phyloP scores from a whole-genome alignment of 768 basidiomycete genomes.

The Boletus eberwhitei region DNA sequence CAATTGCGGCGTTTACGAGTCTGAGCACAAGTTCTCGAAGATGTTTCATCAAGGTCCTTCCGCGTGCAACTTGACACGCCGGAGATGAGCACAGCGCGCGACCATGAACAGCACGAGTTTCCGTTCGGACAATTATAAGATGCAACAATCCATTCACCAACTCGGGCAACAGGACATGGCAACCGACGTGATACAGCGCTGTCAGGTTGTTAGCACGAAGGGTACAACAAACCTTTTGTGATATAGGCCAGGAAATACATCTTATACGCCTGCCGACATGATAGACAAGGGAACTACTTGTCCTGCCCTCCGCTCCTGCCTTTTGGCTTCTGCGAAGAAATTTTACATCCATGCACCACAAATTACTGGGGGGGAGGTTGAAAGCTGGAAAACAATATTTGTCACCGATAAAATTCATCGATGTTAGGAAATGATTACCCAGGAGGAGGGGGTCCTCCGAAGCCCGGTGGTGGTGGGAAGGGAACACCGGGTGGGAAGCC shows the following conservation, averaged over 20 bases:
- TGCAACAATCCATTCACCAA: slow-evolving; percentile 21
- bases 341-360: slow-evolving; percentile 5
- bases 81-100: slow-evolving; percentile 25
- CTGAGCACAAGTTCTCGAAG: slow-evolving; percentile 28
- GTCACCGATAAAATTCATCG: slow-evolving; percentile 4
- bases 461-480: slow-evolving; percentile 78
- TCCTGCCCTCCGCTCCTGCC: slow-evolving; percentile 22
- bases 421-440: slow-evolving; percentile 51
- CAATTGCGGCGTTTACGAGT: slow-evolving; percentile 24
- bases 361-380: slow-evolving; percentile 46
- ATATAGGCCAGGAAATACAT: slow-evolving; percentile 25
- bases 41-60: slow-evolving; percentile 26
- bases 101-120: slow-evolving; percentile 19
- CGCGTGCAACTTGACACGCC: slow-evolving; percentile 18
- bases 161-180: slow-evolving; percentile 19
- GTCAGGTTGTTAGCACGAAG: slow-evolving; percentile 24
- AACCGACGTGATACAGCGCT: slow-evolving; percentile 19
- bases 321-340: slow-evolving; percentile 10
- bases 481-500: slow-evolving; percentile 81
- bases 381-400: slow-evolving; percentile 32
- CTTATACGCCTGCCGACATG: slow-evolving; percentile 19
- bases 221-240: slow-evolving; percentile 30
- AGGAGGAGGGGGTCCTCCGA: slow-evolving; percentile 78
- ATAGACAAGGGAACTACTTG: slow-evolving; percentile 24
- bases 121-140: slow-evolving; percentile 8